These are phyloP conservation scores for Echites panduratus DNA, from an alignment of 257 asterid genomes.

Conservation along the genomic window DNA sequence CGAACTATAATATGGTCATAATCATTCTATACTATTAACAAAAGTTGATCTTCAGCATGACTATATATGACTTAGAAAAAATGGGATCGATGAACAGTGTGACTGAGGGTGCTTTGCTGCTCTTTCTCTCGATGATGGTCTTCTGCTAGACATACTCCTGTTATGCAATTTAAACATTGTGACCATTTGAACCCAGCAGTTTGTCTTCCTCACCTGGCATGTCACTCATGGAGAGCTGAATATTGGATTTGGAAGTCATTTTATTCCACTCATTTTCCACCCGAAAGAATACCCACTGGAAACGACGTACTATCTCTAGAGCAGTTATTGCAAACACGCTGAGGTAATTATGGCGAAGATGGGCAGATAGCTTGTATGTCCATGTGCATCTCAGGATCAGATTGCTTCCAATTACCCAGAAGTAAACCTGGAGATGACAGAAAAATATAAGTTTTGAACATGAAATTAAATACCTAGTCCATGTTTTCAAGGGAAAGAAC, in stretches of 20 bases:
- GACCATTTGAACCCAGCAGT: conserved; percentile 55
- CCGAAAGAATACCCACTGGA: conserved; percentile 92
- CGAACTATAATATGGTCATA: neutral
- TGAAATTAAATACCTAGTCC: neutral
- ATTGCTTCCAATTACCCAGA: conserved; percentile 86
- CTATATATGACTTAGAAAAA: neutral
- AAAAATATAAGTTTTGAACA: neutral
- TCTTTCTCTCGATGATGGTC: neutral
- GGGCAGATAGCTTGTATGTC: conserved; percentile 97
- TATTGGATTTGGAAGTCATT: conserved; percentile 44
- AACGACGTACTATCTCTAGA: conserved; percentile 78
- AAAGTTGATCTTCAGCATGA: conserved; percentile 1
- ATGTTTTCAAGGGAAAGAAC: neutral
- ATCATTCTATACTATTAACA: conserved; percentile 12
- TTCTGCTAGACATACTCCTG: too few species aligned
- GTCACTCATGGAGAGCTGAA: conserved; percentile 47
- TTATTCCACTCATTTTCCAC: conserved; percentile 93
- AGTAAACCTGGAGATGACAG: conserved; percentile 52
- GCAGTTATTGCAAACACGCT: conserved; percentile 70
- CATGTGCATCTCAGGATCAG: conserved; percentile 87
- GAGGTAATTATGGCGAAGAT: conserved; percentile 84
- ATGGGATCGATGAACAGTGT: neutral
- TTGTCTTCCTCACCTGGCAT: conserved; percentile 57
- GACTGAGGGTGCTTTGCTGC: neutral
- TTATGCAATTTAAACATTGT: conserved; percentile 35